These are phyloP conservation scores for Vitis labrusca DNA, from an alignment of 164 flowering plant genomes.

Conservation along the genomic window DNA sequence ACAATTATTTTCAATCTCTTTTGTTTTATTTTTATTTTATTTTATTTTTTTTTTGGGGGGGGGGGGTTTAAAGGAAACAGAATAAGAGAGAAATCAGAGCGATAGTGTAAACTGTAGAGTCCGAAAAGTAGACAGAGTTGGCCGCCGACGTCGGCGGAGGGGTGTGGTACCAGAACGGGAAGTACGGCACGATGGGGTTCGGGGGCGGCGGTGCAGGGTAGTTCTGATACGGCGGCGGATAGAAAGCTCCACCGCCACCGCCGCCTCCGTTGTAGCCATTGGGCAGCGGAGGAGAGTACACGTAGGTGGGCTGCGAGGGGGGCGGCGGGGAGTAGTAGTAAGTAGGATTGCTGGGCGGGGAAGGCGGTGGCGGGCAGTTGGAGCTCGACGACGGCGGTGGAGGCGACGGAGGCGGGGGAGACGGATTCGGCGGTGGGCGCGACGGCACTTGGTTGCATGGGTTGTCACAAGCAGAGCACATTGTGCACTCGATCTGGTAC, in stretches of 20 bases:
- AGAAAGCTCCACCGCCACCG: slow-evolving; percentile 2
- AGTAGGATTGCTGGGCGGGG: slow-evolving; percentile 26
- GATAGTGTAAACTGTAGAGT: background rate
- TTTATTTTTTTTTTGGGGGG: background rate
- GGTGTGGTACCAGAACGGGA: slow-evolving; percentile 64
- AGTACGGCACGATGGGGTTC: slow-evolving; percentile 83
- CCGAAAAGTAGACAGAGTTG: background rate
- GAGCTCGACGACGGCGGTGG: slow-evolving; percentile 15
- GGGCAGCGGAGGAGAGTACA: slow-evolving; percentile 21
- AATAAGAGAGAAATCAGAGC: background rate
- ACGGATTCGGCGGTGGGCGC: slow-evolving; percentile 40
- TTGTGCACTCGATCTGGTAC: slow-evolving; percentile 60
- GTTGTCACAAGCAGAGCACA: slow-evolving; percentile 73
- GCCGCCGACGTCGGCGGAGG: slow-evolving; percentile 51
- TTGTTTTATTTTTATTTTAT: slow-evolving; percentile 3
- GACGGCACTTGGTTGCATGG: slow-evolving; percentile 44
- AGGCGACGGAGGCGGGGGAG: slow-evolving; percentile 27
- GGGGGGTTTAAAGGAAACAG: background rate
- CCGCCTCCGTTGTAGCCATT: background rate
- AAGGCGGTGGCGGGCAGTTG: slow-evolving; percentile 43
- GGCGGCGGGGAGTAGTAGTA: slow-evolving; percentile 52
- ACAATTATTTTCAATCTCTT: background rate
- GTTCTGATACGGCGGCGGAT: slow-evolving; percentile 25
- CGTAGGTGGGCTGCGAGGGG: slow-evolving; percentile 27
- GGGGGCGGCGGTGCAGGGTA: slow-evolving; percentile 74